Evolutionary conservation across 805 yeast species (phyloP).

Genomic region (Monosporozyma aerobia): DNA sequence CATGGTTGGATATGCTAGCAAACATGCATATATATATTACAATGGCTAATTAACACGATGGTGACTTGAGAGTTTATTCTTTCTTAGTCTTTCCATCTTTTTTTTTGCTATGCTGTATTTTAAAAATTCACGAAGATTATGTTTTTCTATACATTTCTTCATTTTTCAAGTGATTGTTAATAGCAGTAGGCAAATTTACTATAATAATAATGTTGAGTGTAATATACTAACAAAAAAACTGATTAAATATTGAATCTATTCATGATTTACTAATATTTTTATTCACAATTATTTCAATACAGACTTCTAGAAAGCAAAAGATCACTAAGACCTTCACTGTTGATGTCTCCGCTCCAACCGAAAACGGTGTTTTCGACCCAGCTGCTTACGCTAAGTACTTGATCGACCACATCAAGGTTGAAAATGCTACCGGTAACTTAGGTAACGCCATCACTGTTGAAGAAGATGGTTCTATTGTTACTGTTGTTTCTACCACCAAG

Average conservation of each 20-base stretch:
- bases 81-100: background rate
- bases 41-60: background rate
- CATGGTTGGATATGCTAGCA: background rate
- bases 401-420: constrained; percentile 98
- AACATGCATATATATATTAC: background rate
- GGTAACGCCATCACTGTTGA: constrained; percentile 88
- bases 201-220: constrained; percentile 8
- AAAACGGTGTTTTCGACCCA: constrained; percentile 95
- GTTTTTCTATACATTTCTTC: background rate
- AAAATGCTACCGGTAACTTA: constrained; percentile 91
- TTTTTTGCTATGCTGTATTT: constrained; percentile 23
- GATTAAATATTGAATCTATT: constrained; percentile 2
- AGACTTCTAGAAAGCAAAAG: constrained; percentile 80
- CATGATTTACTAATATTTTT: constrained; percentile 4
- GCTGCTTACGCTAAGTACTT: constrained; percentile 96
- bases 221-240: constrained; percentile 17
- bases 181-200: constrained; percentile 30
- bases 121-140: constrained; percentile 20
- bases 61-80: background rate
- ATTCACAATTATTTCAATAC: background rate
- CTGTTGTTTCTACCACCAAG: constrained; percentile 81
- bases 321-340: constrained; percentile 85
- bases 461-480: constrained; percentile 82
- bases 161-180: constrained; percentile 29
- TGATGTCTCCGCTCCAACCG: constrained; percentile 95